Percentiles rank a stretch among this genome's conserved stretches.
phyloP scores from a whole-genome alignment of 106 monocot genomes.

The Cymbidium sinense region DNA sequence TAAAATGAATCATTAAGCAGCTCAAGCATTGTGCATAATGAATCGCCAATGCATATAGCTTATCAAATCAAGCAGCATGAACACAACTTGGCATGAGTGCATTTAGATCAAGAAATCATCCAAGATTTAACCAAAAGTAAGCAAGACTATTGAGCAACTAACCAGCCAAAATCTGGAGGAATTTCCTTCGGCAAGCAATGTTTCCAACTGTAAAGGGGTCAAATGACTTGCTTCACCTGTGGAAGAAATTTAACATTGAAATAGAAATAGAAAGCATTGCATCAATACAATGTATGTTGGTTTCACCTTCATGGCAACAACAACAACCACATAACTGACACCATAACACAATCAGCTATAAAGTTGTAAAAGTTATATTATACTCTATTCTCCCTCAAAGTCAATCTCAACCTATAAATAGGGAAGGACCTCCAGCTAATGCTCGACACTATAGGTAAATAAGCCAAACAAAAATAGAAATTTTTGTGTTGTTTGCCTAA shows the following conservation, averaged over 20 bases:
- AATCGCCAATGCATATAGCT: background rate
- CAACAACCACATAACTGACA: too few species aligned
- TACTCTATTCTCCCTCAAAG: too few species aligned
- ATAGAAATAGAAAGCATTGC: background rate
- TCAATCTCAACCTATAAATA: too few species aligned
- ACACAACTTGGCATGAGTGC: too few species aligned
- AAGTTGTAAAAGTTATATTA: too few species aligned
- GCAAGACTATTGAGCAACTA: slow-evolving; percentile 17
- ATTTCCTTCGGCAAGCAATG: slow-evolving; percentile 62
- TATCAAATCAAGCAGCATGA: background rate
- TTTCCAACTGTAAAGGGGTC: slow-evolving; percentile 82
- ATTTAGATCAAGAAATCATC: background rate
- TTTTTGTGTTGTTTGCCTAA: too few species aligned
- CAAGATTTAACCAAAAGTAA: background rate
- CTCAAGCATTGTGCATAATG: background rate
- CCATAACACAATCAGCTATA: too few species aligned
- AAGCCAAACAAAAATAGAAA: too few species aligned
- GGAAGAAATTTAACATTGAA: slow-evolving; percentile 4
- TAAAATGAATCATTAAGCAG: background rate
- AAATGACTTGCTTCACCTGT: slow-evolving; percentile 60
- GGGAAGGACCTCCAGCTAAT: too few species aligned
- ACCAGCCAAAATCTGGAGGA: slow-evolving; percentile 83
- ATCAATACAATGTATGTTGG: background rate
- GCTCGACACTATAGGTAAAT: too few species aligned
- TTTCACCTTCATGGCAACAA: too few species aligned